Evolutionary conservation across 192 early-diverging fungal genomes (phyloP).

Genomic region (Mortierella alpina): DNA sequence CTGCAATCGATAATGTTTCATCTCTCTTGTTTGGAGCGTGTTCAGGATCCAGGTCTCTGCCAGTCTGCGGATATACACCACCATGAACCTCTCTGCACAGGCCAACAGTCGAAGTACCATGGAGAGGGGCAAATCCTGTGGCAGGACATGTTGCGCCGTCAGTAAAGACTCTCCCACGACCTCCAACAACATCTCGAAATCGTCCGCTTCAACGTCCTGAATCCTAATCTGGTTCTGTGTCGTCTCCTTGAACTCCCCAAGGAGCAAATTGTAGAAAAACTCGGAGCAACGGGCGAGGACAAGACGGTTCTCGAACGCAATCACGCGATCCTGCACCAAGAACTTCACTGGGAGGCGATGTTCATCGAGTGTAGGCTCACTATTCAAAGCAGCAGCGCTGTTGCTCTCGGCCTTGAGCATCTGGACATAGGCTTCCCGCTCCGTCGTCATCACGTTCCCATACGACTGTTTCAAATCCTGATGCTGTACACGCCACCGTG

Average conservation of each 20-base stretch:
- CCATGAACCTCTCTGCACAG: conserved; percentile 36
- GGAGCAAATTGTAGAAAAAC: conserved; percentile 25
- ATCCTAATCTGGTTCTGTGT: conserved; percentile 19
- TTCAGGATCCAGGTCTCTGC: conserved; percentile 36
- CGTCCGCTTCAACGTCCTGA: conserved; percentile 28
- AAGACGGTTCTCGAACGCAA: conserved; percentile 18
- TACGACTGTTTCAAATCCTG: conserved; percentile 3
- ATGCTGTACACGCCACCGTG: conserved; percentile 31
- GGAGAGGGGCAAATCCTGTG: conserved; percentile 33
- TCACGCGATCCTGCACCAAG: conserved; percentile 18
- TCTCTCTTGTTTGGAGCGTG: conserved; percentile 2
- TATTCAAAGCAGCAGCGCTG: neutral
- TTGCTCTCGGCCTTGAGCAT: neutral
- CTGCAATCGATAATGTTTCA: neutral
- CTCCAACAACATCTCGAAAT: conserved; percentile 35
- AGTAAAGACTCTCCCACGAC: conserved; percentile 21
- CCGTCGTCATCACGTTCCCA: conserved; percentile 10
- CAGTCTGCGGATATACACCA: conserved; percentile 26
- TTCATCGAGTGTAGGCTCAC: neutral
- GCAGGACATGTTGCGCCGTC: conserved; percentile 16
- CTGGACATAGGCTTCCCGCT: conserved; percentile 21
- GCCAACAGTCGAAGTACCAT: conserved; percentile 33
- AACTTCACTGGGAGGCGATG: neutral
- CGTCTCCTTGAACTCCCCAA: conserved; percentile 27
- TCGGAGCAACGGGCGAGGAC: conserved; percentile 15